Conservation (phyloP, 139 green algal genomes). For the Volvox africanus region DNA sequence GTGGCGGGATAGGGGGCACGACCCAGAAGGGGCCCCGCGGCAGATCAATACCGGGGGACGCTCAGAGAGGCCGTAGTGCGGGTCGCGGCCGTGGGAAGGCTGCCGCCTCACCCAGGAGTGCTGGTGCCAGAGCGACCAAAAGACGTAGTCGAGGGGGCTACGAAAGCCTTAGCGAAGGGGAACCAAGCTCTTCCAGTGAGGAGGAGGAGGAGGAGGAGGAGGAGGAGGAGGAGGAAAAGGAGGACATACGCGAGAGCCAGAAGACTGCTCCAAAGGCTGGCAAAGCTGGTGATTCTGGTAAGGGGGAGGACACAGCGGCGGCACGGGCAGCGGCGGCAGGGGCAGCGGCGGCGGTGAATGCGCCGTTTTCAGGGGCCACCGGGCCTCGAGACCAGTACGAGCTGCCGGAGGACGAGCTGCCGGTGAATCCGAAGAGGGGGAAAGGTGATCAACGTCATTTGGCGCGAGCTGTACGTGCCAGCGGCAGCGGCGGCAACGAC, state of each 20-base stretch:
- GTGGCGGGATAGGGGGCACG: not conserved
- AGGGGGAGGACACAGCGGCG: not conserved
- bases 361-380: not conserved
- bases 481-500: not conserved
- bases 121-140: not conserved
- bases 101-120: not conserved
- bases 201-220: conserved; percentile 5
- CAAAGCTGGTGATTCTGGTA: not conserved
- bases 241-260: not conserved
- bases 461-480: not conserved
- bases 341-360: not conserved
- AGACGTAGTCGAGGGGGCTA: not conserved
- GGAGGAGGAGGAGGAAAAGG: conserved; percentile 26
- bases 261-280: not conserved
- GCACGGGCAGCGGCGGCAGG: no score
- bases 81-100: not conserved
- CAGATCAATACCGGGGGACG: not conserved
- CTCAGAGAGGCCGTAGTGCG: not conserved
- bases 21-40: not conserved
- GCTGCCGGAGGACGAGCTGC: not conserved
- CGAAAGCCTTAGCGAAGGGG: conserved; percentile 36
- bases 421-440: not conserved
- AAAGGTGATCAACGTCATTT: not conserved
- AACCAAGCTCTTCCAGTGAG: not conserved
- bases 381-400: not conserved